Evolutionary conservation across 2,329 filamentous ascomycete genomes (phyloP).

Genomic region (Knufia fluminis): DNA sequence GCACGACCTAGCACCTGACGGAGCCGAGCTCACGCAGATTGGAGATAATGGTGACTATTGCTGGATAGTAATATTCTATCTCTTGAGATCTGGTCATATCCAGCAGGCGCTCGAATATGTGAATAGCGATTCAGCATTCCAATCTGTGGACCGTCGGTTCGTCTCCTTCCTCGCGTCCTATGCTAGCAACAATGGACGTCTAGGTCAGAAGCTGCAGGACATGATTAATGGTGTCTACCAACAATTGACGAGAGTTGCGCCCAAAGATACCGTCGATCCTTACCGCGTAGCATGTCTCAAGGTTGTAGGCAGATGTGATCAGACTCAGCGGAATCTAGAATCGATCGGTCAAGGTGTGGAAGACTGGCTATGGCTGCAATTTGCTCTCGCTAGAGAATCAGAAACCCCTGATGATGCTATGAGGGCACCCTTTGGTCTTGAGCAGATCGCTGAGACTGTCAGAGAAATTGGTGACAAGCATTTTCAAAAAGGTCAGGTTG

Average conservation of each 20-base stretch:
- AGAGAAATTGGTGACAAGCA: constrained; percentile 83
- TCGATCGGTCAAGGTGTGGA: constrained; percentile 51
- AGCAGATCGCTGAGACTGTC: constrained; percentile 68
- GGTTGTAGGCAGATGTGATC: constrained; percentile 71
- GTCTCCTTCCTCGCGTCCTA: constrained; percentile 79
- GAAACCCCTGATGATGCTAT: constrained; percentile 52
- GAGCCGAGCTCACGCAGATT: constrained; percentile 68
- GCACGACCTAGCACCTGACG: constrained; percentile 77
- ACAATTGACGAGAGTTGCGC: constrained; percentile 71
- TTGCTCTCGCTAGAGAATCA: constrained; percentile 53
- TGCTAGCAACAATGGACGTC: constrained; percentile 62
- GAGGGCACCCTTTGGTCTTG: constrained; percentile 53
- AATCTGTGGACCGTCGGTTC: constrained; percentile 84
- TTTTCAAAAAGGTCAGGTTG: constrained; percentile 72
- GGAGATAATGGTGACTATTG: constrained; percentile 62
- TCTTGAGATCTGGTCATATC: constrained; percentile 75
- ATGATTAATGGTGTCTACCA: constrained; percentile 86
- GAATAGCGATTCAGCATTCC: constrained; percentile 68
- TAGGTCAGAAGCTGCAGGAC: constrained; percentile 71
- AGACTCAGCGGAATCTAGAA: constrained; percentile 48
- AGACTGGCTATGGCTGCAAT: constrained; percentile 60
- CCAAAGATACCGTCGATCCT: constrained; percentile 80
- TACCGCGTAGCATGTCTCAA: constrained; percentile 98
- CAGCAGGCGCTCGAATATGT: constrained; percentile 82
- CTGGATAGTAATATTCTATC: constrained; percentile 90